Evolutionary conservation across 495 filamentous ascomycete genomes (phyloP).

Genomic region (Neurospora tetraspora): DNA sequence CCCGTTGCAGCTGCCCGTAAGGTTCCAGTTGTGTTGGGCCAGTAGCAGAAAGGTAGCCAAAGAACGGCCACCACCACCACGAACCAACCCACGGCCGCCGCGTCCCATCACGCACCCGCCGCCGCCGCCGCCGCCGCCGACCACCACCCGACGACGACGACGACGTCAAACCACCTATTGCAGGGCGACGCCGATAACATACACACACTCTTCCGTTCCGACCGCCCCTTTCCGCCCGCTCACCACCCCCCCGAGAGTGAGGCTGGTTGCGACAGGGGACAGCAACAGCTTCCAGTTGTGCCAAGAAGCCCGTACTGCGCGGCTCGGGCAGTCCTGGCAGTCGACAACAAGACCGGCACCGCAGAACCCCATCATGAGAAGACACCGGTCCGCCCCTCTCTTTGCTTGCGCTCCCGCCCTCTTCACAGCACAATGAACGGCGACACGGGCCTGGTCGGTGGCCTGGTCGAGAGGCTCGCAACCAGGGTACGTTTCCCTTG

Average conservation of each 20-base stretch:
- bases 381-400: conserved; percentile 10
- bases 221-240: background rate
- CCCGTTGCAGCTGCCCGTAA: background rate
- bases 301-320: background rate
- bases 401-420: conserved; percentile 8
- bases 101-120: background rate
- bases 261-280: background rate
- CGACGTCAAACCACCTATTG: background rate
- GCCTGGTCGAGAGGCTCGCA: conserved; percentile 53
- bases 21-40: background rate
- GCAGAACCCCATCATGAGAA: conserved; percentile 20
- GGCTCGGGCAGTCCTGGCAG: background rate
- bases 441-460: conserved; percentile 52
- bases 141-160: background rate
- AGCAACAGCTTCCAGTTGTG: background rate
- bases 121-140: background rate
- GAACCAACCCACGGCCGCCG: background rate
- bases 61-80: background rate
- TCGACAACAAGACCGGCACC: background rate
- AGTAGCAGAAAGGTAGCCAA: background rate
- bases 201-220: background rate
- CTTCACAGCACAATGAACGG: conserved; percentile 43
- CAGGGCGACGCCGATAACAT: background rate
- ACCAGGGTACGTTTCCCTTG: conserved; percentile 40
- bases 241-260: background rate